Evolutionary conservation across 1,139 yeast genomes (phyloP).

Genomic region (Protomyces arabidopsidicola): DNA sequence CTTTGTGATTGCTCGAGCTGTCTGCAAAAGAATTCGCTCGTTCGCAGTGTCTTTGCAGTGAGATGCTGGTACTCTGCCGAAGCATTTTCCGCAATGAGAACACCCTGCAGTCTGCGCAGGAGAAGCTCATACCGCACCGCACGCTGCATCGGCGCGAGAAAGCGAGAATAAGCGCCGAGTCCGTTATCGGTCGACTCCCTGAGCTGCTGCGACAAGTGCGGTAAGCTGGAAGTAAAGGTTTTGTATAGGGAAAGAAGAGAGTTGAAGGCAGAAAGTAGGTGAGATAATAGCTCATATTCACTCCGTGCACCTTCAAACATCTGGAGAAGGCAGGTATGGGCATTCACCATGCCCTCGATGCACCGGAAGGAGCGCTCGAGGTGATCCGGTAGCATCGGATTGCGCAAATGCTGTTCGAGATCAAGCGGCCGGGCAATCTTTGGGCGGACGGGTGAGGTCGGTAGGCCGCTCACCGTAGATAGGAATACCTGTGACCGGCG

Average conservation of each 20-base stretch:
- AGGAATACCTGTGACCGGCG: neutral
- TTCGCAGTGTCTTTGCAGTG: neutral
- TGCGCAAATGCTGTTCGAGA: conserved; percentile 10
- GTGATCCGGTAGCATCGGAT: conserved; percentile 21
- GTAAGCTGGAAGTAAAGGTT: conserved; percentile 16
- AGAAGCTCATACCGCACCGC: conserved; percentile 14
- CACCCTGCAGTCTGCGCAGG: conserved; percentile 3
- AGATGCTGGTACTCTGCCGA: conserved; percentile 4
- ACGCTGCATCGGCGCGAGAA: conserved; percentile 25
- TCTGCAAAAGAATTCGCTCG: conserved; percentile 9
- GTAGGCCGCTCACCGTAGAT: neutral
- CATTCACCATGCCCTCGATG: conserved; percentile 14
- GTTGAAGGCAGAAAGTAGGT: conserved; percentile 7
- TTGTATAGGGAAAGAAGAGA: conserved; percentile 5
- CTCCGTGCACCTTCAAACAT: conserved; percentile 4
- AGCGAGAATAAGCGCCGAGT: conserved; percentile 21
- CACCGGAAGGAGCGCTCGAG: conserved; percentile 22
- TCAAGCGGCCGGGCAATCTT: neutral
- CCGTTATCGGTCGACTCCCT: conserved; percentile 13
- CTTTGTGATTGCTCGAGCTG: conserved; percentile 12
- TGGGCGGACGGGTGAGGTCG: neutral
- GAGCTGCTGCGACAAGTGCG: conserved; percentile 5
- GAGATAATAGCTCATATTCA: conserved; percentile 8
- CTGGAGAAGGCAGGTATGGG: conserved; percentile 11
- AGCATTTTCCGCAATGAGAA: conserved; percentile 1